A percentile compares a stretch with the other conserved stretches of the same genome.
These are phyloP conservation scores for Solanum clarkiae DNA, from an alignment of 257 asterid species.

Conservation along the genomic window DNA sequence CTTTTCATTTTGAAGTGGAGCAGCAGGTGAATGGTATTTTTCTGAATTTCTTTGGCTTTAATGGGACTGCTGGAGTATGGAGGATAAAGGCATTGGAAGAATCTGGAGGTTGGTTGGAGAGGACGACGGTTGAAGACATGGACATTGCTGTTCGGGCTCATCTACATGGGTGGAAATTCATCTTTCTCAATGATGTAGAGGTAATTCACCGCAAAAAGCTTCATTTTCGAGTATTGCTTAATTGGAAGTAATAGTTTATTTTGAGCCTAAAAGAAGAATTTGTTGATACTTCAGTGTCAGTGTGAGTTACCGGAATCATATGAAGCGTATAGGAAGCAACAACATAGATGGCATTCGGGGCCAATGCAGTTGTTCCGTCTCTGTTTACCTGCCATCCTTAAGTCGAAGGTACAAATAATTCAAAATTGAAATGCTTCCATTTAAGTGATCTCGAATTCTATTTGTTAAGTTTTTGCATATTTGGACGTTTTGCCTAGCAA, in stretches of 20 bases:
- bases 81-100: conserved; percentile 91
- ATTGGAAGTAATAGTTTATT: background rate
- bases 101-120: conserved; percentile 96
- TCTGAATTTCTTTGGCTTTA: conserved; percentile 82
- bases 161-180: conserved; percentile 95
- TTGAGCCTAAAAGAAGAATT: background rate
- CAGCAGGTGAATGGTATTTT: conserved; percentile 92
- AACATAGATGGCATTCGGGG: conserved; percentile 98
- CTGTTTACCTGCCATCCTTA: conserved; percentile 69
- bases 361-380: conserved; percentile 97
- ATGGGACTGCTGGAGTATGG: conserved; percentile 99
- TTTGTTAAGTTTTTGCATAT: background rate
- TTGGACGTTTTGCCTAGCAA: background rate
- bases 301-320: conserved; percentile 95
- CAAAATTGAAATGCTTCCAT: background rate
- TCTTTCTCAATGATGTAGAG: conserved; percentile 91
- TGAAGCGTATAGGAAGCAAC: conserved; percentile 92
- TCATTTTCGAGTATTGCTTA: background rate
- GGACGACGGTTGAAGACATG: conserved; percentile 97
- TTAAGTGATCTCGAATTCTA: background rate
- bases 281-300: conserved; percentile 47
- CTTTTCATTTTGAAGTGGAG: conserved; percentile 96
- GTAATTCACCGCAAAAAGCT: conserved; percentile 14
- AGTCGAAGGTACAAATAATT: conserved; percentile 43
- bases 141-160: conserved; percentile 98